A percentile compares a stretch with the other conserved stretches of the same genome.
Evolutionary conservation across 2,329 filamentous ascomycete species (phyloP).

Genomic region (Xylariaceae sp.): DNA sequence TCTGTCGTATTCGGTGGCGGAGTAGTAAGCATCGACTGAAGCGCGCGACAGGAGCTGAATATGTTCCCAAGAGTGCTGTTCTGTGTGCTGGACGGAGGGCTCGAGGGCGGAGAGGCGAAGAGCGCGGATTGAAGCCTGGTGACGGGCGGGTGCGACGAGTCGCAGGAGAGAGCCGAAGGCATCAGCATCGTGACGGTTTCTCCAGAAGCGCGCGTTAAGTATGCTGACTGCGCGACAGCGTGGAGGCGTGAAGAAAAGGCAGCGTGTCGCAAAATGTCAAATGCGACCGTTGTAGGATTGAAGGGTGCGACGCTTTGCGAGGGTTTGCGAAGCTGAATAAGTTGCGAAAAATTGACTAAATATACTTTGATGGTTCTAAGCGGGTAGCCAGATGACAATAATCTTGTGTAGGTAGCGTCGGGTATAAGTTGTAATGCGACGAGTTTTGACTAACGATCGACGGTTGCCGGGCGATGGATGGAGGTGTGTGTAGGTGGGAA

Average conservation of each 20-base stretch:
- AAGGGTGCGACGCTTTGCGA: conserved; percentile 12
- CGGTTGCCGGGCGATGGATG: conserved; percentile 22
- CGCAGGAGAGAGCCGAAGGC: conserved; percentile 61
- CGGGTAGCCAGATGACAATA: too few species aligned
- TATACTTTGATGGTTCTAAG: too few species aligned
- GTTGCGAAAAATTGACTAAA: conserved; percentile 5
- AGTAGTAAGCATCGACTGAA: conserved; percentile 59
- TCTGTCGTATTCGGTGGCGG: conserved; percentile 35
- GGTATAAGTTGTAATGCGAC: conserved; percentile 19
- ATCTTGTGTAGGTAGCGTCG: too few species aligned
- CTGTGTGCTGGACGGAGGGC: conserved; percentile 53
- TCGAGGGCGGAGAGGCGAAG: conserved; percentile 62
- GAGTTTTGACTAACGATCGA: conserved; percentile 14
- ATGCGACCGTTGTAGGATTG: conserved; percentile 24
- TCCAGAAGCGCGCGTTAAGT: conserved; percentile 1
- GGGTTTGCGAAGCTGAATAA: conserved; percentile 8
- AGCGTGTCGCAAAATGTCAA: conserved; percentile 10
- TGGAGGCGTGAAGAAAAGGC: background rate
- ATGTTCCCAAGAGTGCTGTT: conserved; percentile 56
- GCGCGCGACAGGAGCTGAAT: conserved; percentile 61
- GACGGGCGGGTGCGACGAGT: conserved; percentile 51
- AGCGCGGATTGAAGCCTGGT: conserved; percentile 51
- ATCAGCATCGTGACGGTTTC: conserved; percentile 54
- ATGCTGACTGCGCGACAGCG: conserved; percentile 5
- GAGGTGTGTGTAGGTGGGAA: conserved; percentile 28